Base-by-base conservation (phyloP, 1,139 yeast genomes). In the Nadsonia starkeyi-henricii region DNA sequence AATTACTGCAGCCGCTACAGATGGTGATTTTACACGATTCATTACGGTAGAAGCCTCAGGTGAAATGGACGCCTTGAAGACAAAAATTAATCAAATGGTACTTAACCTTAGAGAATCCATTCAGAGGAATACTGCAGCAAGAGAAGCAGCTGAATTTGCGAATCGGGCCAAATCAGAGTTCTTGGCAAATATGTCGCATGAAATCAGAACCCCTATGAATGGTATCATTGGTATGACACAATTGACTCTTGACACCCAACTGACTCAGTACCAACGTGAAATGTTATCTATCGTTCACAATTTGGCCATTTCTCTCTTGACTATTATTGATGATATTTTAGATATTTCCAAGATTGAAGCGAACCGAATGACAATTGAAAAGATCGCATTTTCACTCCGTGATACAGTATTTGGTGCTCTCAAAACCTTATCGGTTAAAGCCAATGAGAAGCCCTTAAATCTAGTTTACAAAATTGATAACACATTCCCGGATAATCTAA, bases 141-240 rank as follows among this genome's bases (percentile, higher is more conserved):
- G 95, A 67, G 95, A 85, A 65, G 95, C 95, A 41, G 95, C 95
- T 43, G 95, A 85, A 61, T 72, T 84, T 60, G 95, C 95, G 9
- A 85, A 85, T 63, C 74, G 85, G 58, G 88, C 95, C n/a, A 85
- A 85, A 65, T 84, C 94, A 3, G 95, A 85, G 63, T 85, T 85
- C 62, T 73, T 85, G 67, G 95, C 94, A 41, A 85, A 85, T 59
- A 85, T 85, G 80, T 85, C 95, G 2, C 95, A 85, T 67, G 95
- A 85, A 66, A 83, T 85, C 58, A 74, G 95, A 64, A 85, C 95
- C 3, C 95, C 95, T 21, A 81, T 85, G 76, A 85, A 85, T 63
- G 95, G 95, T 70, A 85, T 85, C 47, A 82, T 85, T 59, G 95
- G 95, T 60, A 85, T 85, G 91, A 85, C 95, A 1, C 95, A 85